Base-by-base conservation (phyloP, 31 red algal species). In the Asparagopsis taxiformis region DNA sequence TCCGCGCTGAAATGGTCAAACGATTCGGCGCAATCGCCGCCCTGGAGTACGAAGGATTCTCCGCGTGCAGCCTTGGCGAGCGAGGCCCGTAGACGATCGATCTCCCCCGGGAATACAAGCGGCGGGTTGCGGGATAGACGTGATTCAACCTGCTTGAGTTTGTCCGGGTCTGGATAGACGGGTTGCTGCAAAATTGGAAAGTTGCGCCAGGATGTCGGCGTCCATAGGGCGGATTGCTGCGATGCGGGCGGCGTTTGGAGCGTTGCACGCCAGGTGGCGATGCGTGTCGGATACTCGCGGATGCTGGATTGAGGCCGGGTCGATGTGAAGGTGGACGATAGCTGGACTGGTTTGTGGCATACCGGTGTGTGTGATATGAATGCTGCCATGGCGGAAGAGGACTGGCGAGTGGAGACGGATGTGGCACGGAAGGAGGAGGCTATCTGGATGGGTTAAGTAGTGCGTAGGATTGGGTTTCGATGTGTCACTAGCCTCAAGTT, bases 1-100 rank as follows among this genome's bases (percentile, higher is more conserved):
- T 58, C 3, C 0, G 77, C 66, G 16, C 68, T 72, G 31, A 85
- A 84, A 43, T 90, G 75, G 21, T 89, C 80, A 39, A 96, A 90
- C 24, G 93, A 83, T 53, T 96, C 93, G 1, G 93, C 93, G 62
- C 93, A 97, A 52, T 97, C 94, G 44, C 94, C 94, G 2, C 94
- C 94, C 66, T 93, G 88, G 11, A 97, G 58, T 0, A 97, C 70
- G 41, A 97, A 97, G 2, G 75, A 70, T 50, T 89, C 52, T 25
- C 93, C 93, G 26, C 41, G 75, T 32, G 70, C 68, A 21, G 82
- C 93, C 43, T 75, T 72, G 17, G 62, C 80, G 38, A 96, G 67
- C 5, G 54, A 57, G n/a, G 39, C 53, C 9, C 73, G 68, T 19
- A 96, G 77, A 22, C 70, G 57, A 20, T 74, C 65, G 22, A 85